Evolutionary conservation across 495 filamentous ascomycete genomes (phyloP).

Genomic region (Podospora tetraspora): DNA sequence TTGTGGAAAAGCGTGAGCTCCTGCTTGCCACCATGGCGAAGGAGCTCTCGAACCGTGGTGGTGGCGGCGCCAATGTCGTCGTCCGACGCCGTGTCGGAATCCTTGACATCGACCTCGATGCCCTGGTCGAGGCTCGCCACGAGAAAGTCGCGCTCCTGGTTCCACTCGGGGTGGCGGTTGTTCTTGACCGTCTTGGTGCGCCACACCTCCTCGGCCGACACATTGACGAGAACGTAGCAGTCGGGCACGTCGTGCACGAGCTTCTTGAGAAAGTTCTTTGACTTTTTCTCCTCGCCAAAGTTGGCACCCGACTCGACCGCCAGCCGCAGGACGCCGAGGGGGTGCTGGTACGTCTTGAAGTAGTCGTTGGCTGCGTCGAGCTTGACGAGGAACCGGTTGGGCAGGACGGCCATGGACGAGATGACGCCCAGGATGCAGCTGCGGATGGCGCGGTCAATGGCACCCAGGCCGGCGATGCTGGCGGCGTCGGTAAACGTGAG

Average conservation of each 20-base stretch:
- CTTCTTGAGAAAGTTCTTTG: slow-evolving; percentile 29
- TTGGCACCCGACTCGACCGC: slow-evolving; percentile 36
- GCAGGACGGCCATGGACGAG: slow-evolving; percentile 10
- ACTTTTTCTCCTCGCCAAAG: slow-evolving; percentile 22
- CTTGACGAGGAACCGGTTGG: slow-evolving; percentile 11
- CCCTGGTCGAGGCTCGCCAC: slow-evolving; percentile 35
- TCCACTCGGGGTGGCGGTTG: slow-evolving; percentile 36
- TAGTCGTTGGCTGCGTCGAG: slow-evolving; percentile 6
- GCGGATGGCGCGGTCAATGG: slow-evolving; percentile 33
- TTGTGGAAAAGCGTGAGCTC: slow-evolving; percentile 33
- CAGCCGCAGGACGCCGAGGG: slow-evolving; percentile 36
- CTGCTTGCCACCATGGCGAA: slow-evolving; percentile 31
- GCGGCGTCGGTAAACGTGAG: slow-evolving; percentile 40
- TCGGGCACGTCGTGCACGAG: slow-evolving; percentile 35
- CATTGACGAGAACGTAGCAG: slow-evolving; percentile 35
- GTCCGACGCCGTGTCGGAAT: slow-evolving; percentile 34
- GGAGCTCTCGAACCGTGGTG: slow-evolving; percentile 34
- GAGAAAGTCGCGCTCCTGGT: slow-evolving; percentile 39
- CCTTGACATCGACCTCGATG: slow-evolving; percentile 34
- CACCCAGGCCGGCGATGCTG: slow-evolving; percentile 32
- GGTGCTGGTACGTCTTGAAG: slow-evolving; percentile 36
- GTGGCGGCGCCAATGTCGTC: slow-evolving; percentile 38
- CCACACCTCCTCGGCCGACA: slow-evolving; percentile 37
- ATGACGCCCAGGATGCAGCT: slow-evolving; percentile 38
- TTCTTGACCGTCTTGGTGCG: slow-evolving; percentile 32